A percentile compares a stretch with the other conserved stretches of the same genome.
These are phyloP conservation scores for Boletus rubropictus DNA, from an alignment of 768 basidiomycete genomes.

Conservation along the genomic window DNA sequence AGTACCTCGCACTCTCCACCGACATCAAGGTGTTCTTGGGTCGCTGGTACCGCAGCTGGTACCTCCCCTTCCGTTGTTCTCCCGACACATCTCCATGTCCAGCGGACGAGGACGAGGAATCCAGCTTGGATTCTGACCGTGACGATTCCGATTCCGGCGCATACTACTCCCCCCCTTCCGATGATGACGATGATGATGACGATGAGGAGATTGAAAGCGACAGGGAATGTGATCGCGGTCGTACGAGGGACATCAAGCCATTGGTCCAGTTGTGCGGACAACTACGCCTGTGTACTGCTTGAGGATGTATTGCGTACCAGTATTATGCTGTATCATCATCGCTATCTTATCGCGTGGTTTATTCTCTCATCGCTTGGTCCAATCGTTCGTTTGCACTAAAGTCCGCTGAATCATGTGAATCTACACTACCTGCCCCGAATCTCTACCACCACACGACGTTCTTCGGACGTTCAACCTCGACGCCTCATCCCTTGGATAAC, in stretches of 20 bases:
- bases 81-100: slow-evolving; percentile 21
- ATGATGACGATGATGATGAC: slow-evolving; percentile 24
- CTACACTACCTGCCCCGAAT: too few relatives aligned
- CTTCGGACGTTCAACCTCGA: too few relatives aligned
- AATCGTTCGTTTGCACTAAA: too few relatives aligned
- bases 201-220: slow-evolving; percentile 34
- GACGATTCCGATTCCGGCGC: slow-evolving; percentile 20
- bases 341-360: too few relatives aligned
- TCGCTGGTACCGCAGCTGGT: slow-evolving; percentile 67
- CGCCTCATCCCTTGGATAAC: slow-evolving; percentile 26
- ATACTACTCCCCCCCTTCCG: slow-evolving; percentile 31
- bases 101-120: slow-evolving; percentile 32
- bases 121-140: slow-evolving; percentile 26
- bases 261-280: slow-evolving; percentile 31
- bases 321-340: too few relatives aligned
- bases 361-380: too few relatives aligned
- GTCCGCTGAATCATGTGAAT: too few relatives aligned
- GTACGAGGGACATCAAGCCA: slow-evolving; percentile 37
- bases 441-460: too few relatives aligned
- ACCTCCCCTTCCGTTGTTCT: slow-evolving; percentile 35
- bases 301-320: neutral
- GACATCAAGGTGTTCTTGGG: slow-evolving; percentile 76
- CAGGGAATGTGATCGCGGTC: slow-evolving; percentile 36
- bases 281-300: slow-evolving; percentile 16
- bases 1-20: slow-evolving; percentile 73